A percentile compares a stretch with the other conserved stretches of the same genome.
Conservation (phyloP, 768 basidiomycete genomes). For the Chalciporus sphaerocephalus region DNA sequence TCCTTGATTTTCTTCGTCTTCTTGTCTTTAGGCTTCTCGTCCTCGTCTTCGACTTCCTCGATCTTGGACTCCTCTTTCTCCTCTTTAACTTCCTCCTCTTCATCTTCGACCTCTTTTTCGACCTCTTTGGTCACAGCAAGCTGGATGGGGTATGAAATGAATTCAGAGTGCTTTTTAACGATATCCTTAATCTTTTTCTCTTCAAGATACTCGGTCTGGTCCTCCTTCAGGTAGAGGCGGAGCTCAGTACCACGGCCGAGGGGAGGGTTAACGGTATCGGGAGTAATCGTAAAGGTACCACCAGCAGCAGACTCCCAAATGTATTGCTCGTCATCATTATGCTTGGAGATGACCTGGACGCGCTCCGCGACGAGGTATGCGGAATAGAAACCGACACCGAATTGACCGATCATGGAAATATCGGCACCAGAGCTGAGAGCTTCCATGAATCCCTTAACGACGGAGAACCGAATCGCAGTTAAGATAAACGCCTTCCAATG, state of each 20-base stretch:
- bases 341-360: constrained; percentile 98
- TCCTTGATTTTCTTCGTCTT: constrained; percentile 95
- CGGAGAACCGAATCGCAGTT: constrained; percentile 1
- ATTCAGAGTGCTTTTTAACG: constrained; percentile 99
- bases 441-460: constrained; percentile 93
- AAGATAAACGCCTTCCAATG: constrained; percentile 3
- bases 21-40: constrained; percentile 82
- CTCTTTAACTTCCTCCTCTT: constrained; percentile 68
- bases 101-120: constrained; percentile 94
- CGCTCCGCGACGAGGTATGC: constrained; percentile 98
- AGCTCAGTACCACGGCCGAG: constrained; percentile 94
- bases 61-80: constrained; percentile 75
- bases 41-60: constrained; percentile 80
- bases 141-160: constrained; percentile 99
- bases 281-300: constrained; percentile 98
- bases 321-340: constrained; percentile 99
- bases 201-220: constrained; percentile 97
- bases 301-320: constrained; percentile 99
- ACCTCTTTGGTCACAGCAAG: constrained; percentile 98
- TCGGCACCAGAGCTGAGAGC: constrained; percentile 86
- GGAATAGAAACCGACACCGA: constrained; percentile 99
- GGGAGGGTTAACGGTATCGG: constrained; percentile 82
- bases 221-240: constrained; percentile 93
- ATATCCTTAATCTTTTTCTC: constrained; percentile 99
- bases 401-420: constrained; percentile 97